These are phyloP conservation scores for Microdochium trichocladiopsis DNA, from an alignment of 2,329 filamentous ascomycete genomes.

Conservation along the genomic window DNA sequence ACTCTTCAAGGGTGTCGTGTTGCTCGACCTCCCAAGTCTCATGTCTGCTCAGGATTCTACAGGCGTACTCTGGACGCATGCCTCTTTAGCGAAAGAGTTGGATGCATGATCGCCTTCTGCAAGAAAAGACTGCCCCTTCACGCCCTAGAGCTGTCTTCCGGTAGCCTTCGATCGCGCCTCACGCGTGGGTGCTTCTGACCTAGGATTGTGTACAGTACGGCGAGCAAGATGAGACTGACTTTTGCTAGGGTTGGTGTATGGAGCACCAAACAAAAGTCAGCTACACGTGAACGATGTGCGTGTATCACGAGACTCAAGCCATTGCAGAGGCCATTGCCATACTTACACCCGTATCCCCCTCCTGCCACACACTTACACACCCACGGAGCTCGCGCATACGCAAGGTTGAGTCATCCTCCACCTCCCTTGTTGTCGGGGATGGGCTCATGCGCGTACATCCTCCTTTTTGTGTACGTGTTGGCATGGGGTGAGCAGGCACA, in stretches of 20 bases:
- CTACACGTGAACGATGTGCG: neutral
- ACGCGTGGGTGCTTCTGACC: too few species aligned
- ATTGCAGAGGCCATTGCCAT: neutral
- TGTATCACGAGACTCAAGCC: neutral
- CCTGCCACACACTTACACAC: neutral
- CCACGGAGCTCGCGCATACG: neutral
- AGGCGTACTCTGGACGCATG: neutral
- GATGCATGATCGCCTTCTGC: too few species aligned
- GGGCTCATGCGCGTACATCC: neutral
- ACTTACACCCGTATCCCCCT: neutral
- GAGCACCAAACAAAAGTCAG: neutral
- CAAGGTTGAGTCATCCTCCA: neutral
- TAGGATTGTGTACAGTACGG: too few species aligned
- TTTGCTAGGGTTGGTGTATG: too few species aligned
- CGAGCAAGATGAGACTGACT: too few species aligned
- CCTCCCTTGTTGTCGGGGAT: neutral
- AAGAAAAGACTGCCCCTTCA: too few species aligned
- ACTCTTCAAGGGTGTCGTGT: neutral
- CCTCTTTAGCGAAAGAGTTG: too few species aligned
- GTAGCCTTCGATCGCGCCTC: too few species aligned
- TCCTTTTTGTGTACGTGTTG: too few species aligned
- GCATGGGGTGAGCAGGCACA: too few species aligned
- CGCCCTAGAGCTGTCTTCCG: too few species aligned
- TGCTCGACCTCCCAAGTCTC: neutral
- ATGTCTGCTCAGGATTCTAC: neutral